These are phyloP conservation scores for Macrolepiota albuminosa DNA, from an alignment of 768 basidiomycete species.

Conservation along the genomic window DNA sequence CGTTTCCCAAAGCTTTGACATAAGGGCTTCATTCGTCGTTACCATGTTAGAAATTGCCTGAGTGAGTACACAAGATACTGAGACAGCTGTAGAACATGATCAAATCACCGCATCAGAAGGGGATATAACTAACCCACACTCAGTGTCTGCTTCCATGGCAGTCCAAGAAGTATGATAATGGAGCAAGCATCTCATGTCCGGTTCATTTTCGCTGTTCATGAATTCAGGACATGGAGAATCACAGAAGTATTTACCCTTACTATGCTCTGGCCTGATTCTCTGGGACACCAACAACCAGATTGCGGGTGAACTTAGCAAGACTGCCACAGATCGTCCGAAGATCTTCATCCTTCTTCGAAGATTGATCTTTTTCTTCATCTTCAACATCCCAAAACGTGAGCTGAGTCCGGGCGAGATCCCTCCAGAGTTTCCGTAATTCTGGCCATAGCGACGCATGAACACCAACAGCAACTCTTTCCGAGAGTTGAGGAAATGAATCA, in stretches of 20 bases:
- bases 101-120: neutral
- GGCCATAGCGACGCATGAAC: slow-evolving; percentile 49
- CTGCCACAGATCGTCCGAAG: slow-evolving; percentile 40
- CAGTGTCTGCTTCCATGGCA: slow-evolving; percentile 49
- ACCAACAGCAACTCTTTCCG: slow-evolving; percentile 21
- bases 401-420: slow-evolving; percentile 39
- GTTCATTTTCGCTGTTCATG: slow-evolving; percentile 59
- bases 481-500: slow-evolving; percentile 1
- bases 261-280: slow-evolving; percentile 68
- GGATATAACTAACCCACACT: slow-evolving; percentile 37
- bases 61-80: slow-evolving; percentile 59
- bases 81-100: slow-evolving; percentile 41
- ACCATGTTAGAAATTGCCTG: slow-evolving; percentile 85
- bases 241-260: slow-evolving; percentile 39
- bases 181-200: slow-evolving; percentile 59
- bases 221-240: slow-evolving; percentile 2
- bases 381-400: slow-evolving; percentile 49
- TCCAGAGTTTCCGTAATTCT: slow-evolving; percentile 53
- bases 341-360: slow-evolving; percentile 25
- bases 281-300: slow-evolving; percentile 72
- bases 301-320: slow-evolving; percentile 77
- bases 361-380: slow-evolving; percentile 27
- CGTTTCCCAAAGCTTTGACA: slow-evolving; percentile 54
- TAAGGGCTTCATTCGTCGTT: slow-evolving; percentile 61
- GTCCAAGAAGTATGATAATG: slow-evolving; percentile 77